Conservation (phyloP, 2,329 filamentous ascomycete genomes). For the Fusarium tricinctum region DNA sequence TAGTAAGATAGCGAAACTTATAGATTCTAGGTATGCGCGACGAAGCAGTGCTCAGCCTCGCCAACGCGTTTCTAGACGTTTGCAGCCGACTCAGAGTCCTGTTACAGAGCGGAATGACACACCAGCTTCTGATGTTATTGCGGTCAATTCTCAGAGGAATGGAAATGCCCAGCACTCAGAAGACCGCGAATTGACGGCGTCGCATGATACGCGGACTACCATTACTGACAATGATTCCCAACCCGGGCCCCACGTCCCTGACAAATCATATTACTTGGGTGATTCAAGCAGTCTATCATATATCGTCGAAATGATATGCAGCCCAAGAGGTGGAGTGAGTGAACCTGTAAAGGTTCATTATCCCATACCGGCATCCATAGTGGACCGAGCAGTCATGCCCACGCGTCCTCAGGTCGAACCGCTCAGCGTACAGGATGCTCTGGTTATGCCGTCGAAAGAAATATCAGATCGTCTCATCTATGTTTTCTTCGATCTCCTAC, state of each 20-base stretch:
- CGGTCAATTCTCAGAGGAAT: not conserved
- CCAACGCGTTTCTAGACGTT: conserved; percentile 12
- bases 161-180: rapidly evolving
- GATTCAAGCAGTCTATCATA: conserved; percentile 40
- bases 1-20: rapidly evolving
- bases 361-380: conserved; percentile 39
- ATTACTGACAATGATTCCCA: not conserved
- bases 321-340: conserved; percentile 26
- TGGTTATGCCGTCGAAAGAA: conserved; percentile 8
- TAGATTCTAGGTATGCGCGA: conserved; percentile 13
- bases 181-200: rapidly evolving
- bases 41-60: not conserved
- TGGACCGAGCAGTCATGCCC: conserved; percentile 19
- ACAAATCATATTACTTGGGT: conserved; percentile 24
- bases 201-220: rapidly evolving
- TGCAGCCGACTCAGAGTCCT: not conserved
- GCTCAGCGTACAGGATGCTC: conserved; percentile 20
- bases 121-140: not conserved
- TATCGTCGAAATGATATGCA: conserved; percentile 42
- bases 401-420: conserved; percentile 14
- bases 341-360: conserved; percentile 43
- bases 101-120: not conserved
- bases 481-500: conserved; percentile 20
- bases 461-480: conserved; percentile 31
- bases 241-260: not conserved